phyloP scores from a whole-genome alignment of 2,329 filamentous ascomycete species.

The Botryosphaeria dothidea region DNA sequence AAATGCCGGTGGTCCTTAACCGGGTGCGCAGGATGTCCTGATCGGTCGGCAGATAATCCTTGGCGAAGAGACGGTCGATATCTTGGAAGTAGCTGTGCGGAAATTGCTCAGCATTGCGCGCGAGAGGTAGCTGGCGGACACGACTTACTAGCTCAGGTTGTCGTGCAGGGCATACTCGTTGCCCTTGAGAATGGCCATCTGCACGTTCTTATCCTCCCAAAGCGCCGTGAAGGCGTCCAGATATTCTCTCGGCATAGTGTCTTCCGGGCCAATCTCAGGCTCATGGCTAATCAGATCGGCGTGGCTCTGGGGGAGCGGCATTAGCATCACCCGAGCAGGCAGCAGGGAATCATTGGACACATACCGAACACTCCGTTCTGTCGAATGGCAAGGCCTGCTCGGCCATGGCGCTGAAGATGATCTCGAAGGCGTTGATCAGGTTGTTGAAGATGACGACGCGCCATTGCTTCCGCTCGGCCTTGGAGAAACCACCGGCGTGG shows the following conservation, averaged over 20 bases:
- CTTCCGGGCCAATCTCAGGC: constrained; percentile 78
- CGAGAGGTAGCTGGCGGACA: neutral
- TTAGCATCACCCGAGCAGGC: neutral
- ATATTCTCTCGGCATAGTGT: constrained; percentile 76
- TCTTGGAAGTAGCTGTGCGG: constrained; percentile 72
- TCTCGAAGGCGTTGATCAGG: constrained; percentile 86
- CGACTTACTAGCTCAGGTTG: constrained; percentile 84
- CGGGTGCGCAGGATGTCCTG: constrained; percentile 92
- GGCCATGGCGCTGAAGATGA: constrained; percentile 87
- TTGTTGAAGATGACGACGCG: constrained; percentile 96
- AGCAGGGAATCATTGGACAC: constrained; percentile 17
- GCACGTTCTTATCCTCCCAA: constrained; percentile 83
- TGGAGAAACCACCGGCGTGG: constrained; percentile 87
- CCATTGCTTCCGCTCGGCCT: constrained; percentile 87
- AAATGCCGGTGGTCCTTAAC: constrained; percentile 91
- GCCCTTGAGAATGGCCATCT: constrained; percentile 84
- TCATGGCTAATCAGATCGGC: constrained; percentile 77
- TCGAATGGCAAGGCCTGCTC: constrained; percentile 80
- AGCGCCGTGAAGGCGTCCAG: constrained; percentile 78
- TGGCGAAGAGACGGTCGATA: constrained; percentile 62
- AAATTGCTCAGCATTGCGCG: constrained; percentile 25
- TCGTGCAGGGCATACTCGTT: constrained; percentile 97
- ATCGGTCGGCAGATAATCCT: constrained; percentile 83
- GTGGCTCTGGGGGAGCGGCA: constrained; percentile 60
- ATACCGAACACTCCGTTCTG: constrained; percentile 74